Percentiles rank a stretch among this genome's conserved stretches.
Evolutionary conservation across 352 stramenopile species (phyloP).

Genomic region (Phytophthora ramorum): DNA sequence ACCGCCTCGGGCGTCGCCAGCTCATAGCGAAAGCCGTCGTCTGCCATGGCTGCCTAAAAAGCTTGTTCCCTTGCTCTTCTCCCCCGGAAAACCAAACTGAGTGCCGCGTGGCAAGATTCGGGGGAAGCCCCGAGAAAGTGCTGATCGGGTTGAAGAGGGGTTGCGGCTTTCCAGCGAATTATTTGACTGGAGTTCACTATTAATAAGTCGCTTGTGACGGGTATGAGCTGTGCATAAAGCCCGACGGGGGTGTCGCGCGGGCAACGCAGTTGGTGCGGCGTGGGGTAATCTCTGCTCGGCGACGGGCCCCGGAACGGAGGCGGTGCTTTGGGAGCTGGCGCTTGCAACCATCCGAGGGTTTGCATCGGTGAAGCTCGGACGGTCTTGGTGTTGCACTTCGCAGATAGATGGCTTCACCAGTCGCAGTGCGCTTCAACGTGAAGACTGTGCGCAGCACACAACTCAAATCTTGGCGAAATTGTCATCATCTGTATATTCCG

Average conservation of each 20-base stretch:
- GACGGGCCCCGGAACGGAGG: too few species aligned
- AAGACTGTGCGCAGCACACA: too few species aligned
- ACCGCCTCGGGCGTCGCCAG: slow-evolving; percentile 78
- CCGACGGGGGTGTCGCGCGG: not conserved
- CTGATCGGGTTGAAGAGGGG: slow-evolving; percentile 13
- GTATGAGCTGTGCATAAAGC: not conserved
- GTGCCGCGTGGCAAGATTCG: slow-evolving; percentile 37
- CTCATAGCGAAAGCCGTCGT: slow-evolving; percentile 51
- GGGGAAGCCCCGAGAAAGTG: slow-evolving; percentile 5
- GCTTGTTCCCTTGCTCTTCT: slow-evolving; percentile 12
- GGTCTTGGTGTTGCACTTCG: too few species aligned
- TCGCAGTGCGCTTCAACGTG: too few species aligned
- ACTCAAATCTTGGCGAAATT: too few species aligned
- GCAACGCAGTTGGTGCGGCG: not conserved
- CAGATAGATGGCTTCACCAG: too few species aligned
- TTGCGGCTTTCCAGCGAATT: not conserved
- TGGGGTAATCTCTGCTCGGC: not conserved
- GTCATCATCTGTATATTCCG: too few species aligned
- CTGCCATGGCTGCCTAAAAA: slow-evolving; percentile 24
- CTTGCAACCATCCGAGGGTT: too few species aligned
- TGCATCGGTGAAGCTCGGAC: not conserved
- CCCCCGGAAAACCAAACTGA: slow-evolving; percentile 23
- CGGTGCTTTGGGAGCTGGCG: too few species aligned
- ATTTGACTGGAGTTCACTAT: too few species aligned
- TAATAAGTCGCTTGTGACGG: not conserved